Evolutionary conservation across 768 basidiomycete genomes (phyloP), one percentile per base, ranked within the genome.

Genomic region (Agaricus sinodeliciosus): DNA sequence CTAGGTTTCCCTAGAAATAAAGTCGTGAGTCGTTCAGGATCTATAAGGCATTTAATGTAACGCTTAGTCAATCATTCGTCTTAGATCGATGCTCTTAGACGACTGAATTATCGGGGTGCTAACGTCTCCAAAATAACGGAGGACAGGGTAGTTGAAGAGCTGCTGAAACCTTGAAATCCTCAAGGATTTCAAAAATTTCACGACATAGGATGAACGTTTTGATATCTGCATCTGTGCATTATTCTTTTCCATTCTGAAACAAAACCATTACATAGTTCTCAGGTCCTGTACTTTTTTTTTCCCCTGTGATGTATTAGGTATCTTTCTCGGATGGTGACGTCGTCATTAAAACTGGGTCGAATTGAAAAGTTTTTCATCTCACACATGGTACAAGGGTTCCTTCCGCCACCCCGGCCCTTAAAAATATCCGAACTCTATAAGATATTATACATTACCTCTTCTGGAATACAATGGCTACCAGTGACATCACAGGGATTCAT

Each of bases 31-130:
- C 48, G 25, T 19, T 19, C 39, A 28, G 7, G 48, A 26, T 12
- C 49, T 48, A 45, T 9, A n/a, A 31, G 18, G 7, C 25, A 22
- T 43, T 28, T 49, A 16, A 25, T 26, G n/a, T 25, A 55, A 22
- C 22, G 22, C 22, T 41, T 58, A 41, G 52, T 35, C 45, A 34
- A 34, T 34, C 12, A 40, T 36, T 52, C 43, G 27, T 43, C 42
- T 49, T 51, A 94, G 90, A 90, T 94, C 55, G 92, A 93, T 63
- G 87, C 85, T n/a, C 77, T 95, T 55, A 80, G 87, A 58, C 76
- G 90, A 61, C 64, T 94, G 64, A 94, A 95, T 66, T 95, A 95
- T 70, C 82, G 92, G 25, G 79, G 93, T 22, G 71, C 80, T 15
- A 94, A 93, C 63, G 82, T 87, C 43, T 75, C 83, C 12, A 84